Conservation (phyloP, 2,329 filamentous ascomycete genomes). For the Tolypocladium capitatum region DNA sequence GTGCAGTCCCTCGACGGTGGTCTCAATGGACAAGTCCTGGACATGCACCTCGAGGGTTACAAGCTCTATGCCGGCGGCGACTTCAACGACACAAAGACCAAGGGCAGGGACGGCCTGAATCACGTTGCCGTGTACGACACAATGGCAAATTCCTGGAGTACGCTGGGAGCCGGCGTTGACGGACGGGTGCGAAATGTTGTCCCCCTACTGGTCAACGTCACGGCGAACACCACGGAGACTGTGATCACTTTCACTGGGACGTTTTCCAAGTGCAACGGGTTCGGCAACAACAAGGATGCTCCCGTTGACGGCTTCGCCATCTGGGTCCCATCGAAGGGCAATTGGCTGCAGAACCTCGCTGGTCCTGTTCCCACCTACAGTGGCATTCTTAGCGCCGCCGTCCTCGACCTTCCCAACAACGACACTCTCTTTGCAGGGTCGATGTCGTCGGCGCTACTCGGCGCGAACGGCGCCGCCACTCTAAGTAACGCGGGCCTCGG, state of each 20-base stretch:
- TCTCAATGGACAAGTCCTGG: constrained; percentile 64
- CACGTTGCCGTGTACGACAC: constrained; percentile 68
- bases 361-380: constrained; percentile 50
- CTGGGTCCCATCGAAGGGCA: constrained; percentile 74
- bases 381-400: constrained; percentile 57
- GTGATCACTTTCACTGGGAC: constrained; percentile 69
- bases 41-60: constrained; percentile 54
- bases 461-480: constrained; percentile 58
- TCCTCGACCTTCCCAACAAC: constrained; percentile 49
- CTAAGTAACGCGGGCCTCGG: constrained; percentile 42
- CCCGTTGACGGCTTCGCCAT: constrained; percentile 67
- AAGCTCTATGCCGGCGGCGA: constrained; percentile 70
- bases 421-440: constrained; percentile 71
- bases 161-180: constrained; percentile 77
- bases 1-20: constrained; percentile 55
- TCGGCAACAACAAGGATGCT: constrained; percentile 47
- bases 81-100: constrained; percentile 61
- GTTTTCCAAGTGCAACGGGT: constrained; percentile 61
- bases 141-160: constrained; percentile 53
- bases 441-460: constrained; percentile 60
- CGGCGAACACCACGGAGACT: constrained; percentile 50
- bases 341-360: constrained; percentile 77
- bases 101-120: constrained; percentile 49
- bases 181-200: constrained; percentile 65
- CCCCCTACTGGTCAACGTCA: constrained; percentile 67